Evolutionary conservation across 208 protist genomes (phyloP).

Genomic region (Acanthamoeba triangularis): DNA sequence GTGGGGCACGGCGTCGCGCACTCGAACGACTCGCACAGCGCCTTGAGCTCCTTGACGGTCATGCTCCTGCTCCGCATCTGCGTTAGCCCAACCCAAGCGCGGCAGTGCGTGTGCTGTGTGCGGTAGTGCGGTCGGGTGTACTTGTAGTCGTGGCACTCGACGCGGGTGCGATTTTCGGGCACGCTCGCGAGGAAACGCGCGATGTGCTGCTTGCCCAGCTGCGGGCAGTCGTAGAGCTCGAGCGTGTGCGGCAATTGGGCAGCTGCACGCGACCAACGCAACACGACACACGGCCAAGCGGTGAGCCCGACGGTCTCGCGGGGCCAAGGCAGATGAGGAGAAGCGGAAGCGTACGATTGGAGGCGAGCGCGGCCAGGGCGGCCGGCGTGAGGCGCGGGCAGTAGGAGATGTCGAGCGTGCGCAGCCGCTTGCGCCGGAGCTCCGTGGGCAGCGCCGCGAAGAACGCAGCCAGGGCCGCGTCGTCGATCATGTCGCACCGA

Average conservation of each 20-base stretch:
- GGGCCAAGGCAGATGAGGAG: neutral
- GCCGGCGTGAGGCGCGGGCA: neutral
- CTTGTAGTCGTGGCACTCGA: neutral
- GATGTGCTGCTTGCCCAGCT: neutral
- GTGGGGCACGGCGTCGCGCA: neutral
- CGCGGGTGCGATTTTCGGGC: neutral
- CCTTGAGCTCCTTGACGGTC: constrained; percentile 15
- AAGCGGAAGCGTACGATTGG: neutral
- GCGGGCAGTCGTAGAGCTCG: constrained; percentile 21
- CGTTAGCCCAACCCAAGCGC: no score
- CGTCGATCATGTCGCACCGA: neutral
- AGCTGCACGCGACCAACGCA: neutral
- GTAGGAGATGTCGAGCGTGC: constrained; percentile 47
- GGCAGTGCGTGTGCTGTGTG: no score
- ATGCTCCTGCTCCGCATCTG: neutral
- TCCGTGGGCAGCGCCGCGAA: constrained; percentile 7
- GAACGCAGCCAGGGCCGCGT: constrained; percentile 1
- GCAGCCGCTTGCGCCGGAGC: neutral
- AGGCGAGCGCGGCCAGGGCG: neutral
- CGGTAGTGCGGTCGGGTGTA: no score
- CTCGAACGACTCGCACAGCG: constrained; percentile 10
- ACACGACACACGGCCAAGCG: no score
- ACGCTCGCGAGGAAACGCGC: neutral
- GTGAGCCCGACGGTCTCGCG: no score
- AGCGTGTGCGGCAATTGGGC: constrained; percentile 1